Conservation (phyloP, 345 rosid species). For the Murraya koenigii region DNA sequence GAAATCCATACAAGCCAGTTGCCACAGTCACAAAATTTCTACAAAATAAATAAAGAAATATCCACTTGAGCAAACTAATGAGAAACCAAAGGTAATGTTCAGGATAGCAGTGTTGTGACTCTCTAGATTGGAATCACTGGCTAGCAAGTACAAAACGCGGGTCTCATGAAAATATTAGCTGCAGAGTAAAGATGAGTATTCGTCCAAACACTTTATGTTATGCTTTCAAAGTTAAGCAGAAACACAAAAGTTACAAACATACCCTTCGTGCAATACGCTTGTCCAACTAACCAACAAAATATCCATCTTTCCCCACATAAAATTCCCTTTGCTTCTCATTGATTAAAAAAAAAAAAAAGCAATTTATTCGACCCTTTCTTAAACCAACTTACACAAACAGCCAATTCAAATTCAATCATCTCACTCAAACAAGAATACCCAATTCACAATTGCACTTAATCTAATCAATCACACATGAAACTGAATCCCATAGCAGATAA, state of each 20-base stretch:
- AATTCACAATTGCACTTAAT: neutral
- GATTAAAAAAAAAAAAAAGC: neutral
- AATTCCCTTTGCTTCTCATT: neutral
- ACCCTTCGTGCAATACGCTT: too few relatives aligned
- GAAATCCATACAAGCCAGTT: neutral
- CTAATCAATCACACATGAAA: neutral
- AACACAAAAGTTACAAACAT: too few relatives aligned
- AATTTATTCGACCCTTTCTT: neutral
- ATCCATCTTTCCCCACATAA: neutral
- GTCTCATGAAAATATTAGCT: too few relatives aligned
- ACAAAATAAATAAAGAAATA: neutral
- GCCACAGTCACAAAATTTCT: neutral
- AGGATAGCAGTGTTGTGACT: too few relatives aligned
- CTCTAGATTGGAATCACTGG: too few relatives aligned
- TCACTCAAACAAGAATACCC: conserved; percentile 5
- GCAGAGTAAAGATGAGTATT: too few relatives aligned
- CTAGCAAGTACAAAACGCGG: too few relatives aligned
- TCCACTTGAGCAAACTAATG: neutral
- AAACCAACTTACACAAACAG: neutral
- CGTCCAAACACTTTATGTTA: too few relatives aligned
- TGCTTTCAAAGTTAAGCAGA: too few relatives aligned
- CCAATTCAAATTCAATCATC: conserved; percentile 12
- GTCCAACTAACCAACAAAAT: too few relatives aligned
- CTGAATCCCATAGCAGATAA: neutral
- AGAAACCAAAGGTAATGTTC: neutral